Evolutionary conservation across 306 rosid species (phyloP).

Genomic region (Abrus pulchellus): DNA sequence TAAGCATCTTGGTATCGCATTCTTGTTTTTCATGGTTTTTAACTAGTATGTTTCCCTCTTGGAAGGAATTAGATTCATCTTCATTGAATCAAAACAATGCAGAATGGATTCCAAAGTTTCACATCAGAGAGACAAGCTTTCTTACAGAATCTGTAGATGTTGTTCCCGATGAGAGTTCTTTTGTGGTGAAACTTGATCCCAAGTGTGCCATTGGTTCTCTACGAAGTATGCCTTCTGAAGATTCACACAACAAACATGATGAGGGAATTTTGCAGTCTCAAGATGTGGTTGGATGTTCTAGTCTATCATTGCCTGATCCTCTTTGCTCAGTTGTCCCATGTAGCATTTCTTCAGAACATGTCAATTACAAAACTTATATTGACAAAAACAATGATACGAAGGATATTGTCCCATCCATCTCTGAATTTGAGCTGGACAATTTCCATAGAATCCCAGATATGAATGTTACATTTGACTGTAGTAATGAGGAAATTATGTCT

Average conservation of each 20-base stretch:
- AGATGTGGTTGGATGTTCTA: constrained; percentile 70
- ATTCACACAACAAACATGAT: constrained; percentile 49
- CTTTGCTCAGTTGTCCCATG: constrained; percentile 95
- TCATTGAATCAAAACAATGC: constrained; percentile 48
- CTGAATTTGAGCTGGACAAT: constrained; percentile 59
- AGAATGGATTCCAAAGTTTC: constrained; percentile 49
- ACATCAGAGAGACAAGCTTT: constrained; percentile 76
- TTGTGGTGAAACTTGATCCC: constrained; percentile 61
- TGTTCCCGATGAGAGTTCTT: constrained; percentile 79
- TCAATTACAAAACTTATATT: constrained; percentile 42
- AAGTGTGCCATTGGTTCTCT: constrained; percentile 61
- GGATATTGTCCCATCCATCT: constrained; percentile 44
- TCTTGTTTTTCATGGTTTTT: constrained; percentile 42
- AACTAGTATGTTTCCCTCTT: constrained; percentile 46
- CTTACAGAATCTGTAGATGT: constrained; percentile 84
- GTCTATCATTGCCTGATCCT: constrained; percentile 76
- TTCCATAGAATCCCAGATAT: constrained; percentile 41
- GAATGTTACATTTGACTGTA: constrained; percentile 41
- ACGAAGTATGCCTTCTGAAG: constrained; percentile 60
- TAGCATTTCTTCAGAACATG: constrained; percentile 69
- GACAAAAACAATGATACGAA: constrained; percentile 47
- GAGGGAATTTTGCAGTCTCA: constrained; percentile 63
- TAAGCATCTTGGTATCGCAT: constrained; percentile 41
- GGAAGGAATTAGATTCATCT: constrained; percentile 63
- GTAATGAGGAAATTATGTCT: constrained; percentile 46